These are phyloP conservation scores for Escallonia rubra DNA, from an alignment of 129 eudicot species.

Conservation along the genomic window DNA sequence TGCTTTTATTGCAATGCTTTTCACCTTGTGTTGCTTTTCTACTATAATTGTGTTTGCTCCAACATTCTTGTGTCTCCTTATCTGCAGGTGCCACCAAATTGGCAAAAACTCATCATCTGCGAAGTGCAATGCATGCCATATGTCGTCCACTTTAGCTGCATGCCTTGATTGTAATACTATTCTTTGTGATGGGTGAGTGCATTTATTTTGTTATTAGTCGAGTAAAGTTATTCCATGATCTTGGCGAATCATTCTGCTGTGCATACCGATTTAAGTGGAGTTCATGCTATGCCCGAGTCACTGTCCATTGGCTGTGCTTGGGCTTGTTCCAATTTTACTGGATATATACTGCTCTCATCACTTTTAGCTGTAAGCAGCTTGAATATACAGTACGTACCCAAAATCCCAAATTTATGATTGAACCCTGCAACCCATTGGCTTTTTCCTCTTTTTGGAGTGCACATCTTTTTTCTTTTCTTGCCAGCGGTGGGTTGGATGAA, in stretches of 20 bases:
- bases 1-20: no score
- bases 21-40: no score
- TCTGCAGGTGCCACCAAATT: slow-evolving; percentile 74
- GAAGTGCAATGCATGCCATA: slow-evolving; percentile 66
- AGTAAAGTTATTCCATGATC: background rate
- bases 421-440: no score
- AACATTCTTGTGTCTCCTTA: slow-evolving; percentile 4
- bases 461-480: no score
- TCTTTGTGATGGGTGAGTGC: slow-evolving; percentile 74
- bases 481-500: no score
- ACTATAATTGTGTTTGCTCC: no score
- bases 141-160: slow-evolving; percentile 54
- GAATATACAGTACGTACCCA: no score
- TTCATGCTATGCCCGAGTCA: background rate
- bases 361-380: background rate
- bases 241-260: background rate
- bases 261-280: background rate
- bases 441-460: no score
- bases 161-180: slow-evolving; percentile 67
- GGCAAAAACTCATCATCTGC: slow-evolving; percentile 40
- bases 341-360: background rate
- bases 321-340: background rate
- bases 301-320: background rate
- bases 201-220: background rate
- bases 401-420: no score